Evolutionary conservation across 805 yeast species (phyloP).

Genomic region (Metschnikowia henanensis): DNA sequence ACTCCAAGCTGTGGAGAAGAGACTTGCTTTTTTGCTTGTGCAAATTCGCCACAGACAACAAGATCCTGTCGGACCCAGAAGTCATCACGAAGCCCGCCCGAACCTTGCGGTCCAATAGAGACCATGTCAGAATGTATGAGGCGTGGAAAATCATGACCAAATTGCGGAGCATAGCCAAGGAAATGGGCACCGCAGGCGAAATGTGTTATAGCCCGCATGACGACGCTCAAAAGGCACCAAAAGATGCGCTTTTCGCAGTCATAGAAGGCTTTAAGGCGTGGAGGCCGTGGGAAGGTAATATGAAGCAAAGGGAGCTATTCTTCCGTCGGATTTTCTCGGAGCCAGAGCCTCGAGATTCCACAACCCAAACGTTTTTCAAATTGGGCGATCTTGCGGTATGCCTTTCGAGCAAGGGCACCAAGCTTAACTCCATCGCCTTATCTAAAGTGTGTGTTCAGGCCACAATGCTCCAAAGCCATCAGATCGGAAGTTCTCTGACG

Average conservation of each 20-base stretch:
- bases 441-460: slow-evolving; percentile 4
- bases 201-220: slow-evolving; percentile 8
- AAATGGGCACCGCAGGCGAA: neutral
- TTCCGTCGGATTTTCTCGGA: slow-evolving; percentile 31
- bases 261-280: slow-evolving; percentile 65
- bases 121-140: slow-evolving; percentile 77
- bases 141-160: slow-evolving; percentile 88
- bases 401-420: neutral
- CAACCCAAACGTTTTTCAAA: neutral
- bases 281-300: slow-evolving; percentile 90
- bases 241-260: slow-evolving; percentile 54
- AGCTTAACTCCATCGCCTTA: slow-evolving; percentile 1
- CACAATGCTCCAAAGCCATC: neutral
- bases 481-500: neutral
- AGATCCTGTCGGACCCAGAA: slow-evolving; percentile 79
- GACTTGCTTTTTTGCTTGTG: slow-evolving; percentile 45
- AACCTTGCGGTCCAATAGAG: slow-evolving; percentile 65
- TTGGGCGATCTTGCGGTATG: slow-evolving; percentile 3
- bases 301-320: slow-evolving; percentile 55
- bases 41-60: slow-evolving; percentile 36
- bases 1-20: slow-evolving; percentile 21
- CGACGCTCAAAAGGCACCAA: slow-evolving; percentile 45
- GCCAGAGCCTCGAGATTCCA: neutral
- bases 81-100: slow-evolving; percentile 89
- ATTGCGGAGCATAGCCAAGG: slow-evolving; percentile 66